Percentiles rank a stretch among this genome's conserved stretches.
phyloP scores from a whole-genome alignment of 768 basidiomycete genomes.

The Coprinopsis sp. region DNA sequence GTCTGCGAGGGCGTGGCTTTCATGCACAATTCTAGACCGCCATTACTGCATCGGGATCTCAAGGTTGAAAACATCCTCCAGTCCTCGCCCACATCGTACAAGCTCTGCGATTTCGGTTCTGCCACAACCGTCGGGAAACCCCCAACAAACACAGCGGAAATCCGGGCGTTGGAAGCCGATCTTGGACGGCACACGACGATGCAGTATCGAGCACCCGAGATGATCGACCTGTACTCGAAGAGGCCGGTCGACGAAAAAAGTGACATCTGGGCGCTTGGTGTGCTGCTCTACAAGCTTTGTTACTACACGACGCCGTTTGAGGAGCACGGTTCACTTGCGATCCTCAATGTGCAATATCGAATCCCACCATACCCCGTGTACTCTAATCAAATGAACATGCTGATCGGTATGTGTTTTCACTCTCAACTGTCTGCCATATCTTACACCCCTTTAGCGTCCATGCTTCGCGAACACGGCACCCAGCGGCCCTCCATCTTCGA shows the following conservation, averaged over 20 bases:
- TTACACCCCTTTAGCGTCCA: slow-evolving; percentile 54
- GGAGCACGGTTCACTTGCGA: slow-evolving; percentile 94
- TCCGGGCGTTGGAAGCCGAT: slow-evolving; percentile 84
- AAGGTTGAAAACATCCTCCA: slow-evolving; percentile 99
- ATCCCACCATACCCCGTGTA: slow-evolving; percentile 87
- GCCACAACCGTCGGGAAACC: slow-evolving; percentile 73
- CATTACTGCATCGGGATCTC: slow-evolving; percentile 93
- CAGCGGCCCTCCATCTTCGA: slow-evolving; percentile 89
- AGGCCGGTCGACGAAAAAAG: slow-evolving; percentile 89
- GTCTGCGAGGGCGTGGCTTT: slow-evolving; percentile 95
- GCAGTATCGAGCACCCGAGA: slow-evolving; percentile 98
- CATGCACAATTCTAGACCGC: slow-evolving; percentile 91
- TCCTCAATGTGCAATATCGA: slow-evolving; percentile 93
- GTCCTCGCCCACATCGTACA: slow-evolving; percentile 77
- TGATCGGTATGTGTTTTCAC: slow-evolving; percentile 62
- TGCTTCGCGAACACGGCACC: slow-evolving; percentile 87
- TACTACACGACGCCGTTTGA: slow-evolving; percentile 99
- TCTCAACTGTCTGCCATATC: background rate
- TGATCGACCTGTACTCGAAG: slow-evolving; percentile 87
- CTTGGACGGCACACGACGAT: slow-evolving; percentile 93
- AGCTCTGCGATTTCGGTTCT: slow-evolving; percentile 97
- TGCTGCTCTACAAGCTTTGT: slow-evolving; percentile 95
- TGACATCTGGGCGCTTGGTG: slow-evolving; percentile 97
- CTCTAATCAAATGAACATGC: slow-evolving; percentile 72
- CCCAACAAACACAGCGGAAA: slow-evolving; percentile 77